A percentile compares a stretch with the other conserved stretches of the same genome.
phyloP scores from a whole-genome alignment of 345 rosid species.

The Salix caprea region DNA sequence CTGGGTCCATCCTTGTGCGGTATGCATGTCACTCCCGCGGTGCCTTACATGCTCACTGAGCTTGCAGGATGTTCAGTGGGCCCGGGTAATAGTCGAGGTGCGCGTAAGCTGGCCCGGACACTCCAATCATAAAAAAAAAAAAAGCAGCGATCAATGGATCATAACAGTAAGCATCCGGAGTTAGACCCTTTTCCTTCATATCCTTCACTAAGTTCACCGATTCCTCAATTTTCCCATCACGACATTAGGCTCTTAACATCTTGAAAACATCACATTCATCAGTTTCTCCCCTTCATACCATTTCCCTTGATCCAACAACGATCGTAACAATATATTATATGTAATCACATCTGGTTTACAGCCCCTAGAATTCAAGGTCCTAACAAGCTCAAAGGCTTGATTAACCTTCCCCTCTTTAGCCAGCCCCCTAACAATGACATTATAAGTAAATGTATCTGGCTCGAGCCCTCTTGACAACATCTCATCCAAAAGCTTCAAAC shows the following conservation, averaged over 20 bases:
- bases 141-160: conserved; percentile 80
- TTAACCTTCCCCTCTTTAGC: conserved; percentile 63
- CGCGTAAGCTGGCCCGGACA: too few species aligned
- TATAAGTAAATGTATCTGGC: conserved; percentile 66
- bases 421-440: conserved; percentile 64
- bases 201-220: conserved; percentile 53
- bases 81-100: too few species aligned
- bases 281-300: conserved; percentile 61
- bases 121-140: too few species aligned
- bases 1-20: too few species aligned
- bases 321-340: conserved; percentile 59
- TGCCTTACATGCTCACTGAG: too few species aligned
- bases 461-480: conserved; percentile 61
- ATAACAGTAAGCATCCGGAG: conserved; percentile 68
- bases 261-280: conserved; percentile 51
- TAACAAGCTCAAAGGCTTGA: conserved; percentile 51
- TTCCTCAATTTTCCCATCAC: conserved; percentile 57
- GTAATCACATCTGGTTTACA: conserved; percentile 66
- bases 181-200: conserved; percentile 58
- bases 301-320: conserved; percentile 56
- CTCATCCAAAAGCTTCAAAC: conserved; percentile 75
- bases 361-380: conserved; percentile 44
- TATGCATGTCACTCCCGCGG: too few species aligned
- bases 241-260: conserved; percentile 65
- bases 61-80: too few species aligned